phyloP scores from a whole-genome alignment of 2,329 filamentous ascomycete genomes.

The Trichoderma endophyticum region DNA sequence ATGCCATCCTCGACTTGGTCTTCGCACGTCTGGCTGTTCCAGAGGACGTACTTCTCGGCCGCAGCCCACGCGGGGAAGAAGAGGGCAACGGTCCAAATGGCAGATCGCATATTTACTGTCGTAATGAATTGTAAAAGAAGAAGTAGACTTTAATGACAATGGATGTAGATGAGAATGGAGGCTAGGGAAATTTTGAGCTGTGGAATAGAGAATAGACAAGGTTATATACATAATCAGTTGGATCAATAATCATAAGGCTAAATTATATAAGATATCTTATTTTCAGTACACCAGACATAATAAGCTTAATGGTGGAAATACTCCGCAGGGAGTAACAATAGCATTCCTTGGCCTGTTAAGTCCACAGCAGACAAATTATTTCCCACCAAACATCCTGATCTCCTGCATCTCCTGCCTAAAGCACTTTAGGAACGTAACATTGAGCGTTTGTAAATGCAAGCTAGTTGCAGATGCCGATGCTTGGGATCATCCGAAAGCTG shows the following conservation, averaged over 20 bases:
- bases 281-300: neutral
- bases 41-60: neutral
- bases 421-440: neutral
- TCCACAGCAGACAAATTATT: neutral
- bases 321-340: neutral
- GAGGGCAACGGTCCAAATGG: neutral
- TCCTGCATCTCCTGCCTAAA: neutral
- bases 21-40: neutral
- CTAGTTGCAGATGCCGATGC: neutral
- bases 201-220: neutral
- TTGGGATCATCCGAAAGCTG: neutral
- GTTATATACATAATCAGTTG: neutral
- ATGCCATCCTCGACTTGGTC: neutral
- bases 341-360: neutral
- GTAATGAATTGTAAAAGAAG: neutral
- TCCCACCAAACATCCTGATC: neutral
- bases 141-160: neutral
- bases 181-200: neutral
- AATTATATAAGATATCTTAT: no score
- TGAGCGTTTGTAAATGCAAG: neutral
- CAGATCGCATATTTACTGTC: neutral
- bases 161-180: neutral
- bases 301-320: neutral
- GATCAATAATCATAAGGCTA: neutral
- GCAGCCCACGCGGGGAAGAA: neutral